Evolutionary conservation across 768 basidiomycete species (phyloP), one percentile per base, ranked within the genome.

Genomic region (Agaricus sinodeliciosus): DNA sequence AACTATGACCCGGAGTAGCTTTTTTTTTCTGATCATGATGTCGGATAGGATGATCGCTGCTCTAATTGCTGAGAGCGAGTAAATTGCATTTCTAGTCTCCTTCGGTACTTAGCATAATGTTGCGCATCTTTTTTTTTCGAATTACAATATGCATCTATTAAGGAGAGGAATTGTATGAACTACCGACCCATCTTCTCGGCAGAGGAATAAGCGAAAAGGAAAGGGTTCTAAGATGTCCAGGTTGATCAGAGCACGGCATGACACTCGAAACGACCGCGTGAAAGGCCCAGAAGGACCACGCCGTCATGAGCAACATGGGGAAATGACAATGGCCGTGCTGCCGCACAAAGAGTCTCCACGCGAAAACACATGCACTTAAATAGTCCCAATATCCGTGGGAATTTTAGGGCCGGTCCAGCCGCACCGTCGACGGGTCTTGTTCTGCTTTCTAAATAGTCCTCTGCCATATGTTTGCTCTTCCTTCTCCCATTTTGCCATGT

Each of bases 301-400:
- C 83, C 72, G 79, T 75, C 74, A 87, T 84, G 88, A 90, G 88
- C 88, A 90, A 90, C 88, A 87, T 80, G 80, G 87, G 88, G 84
- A 85, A 86, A 54, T 48, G 66, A 65, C 66, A 75, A 22, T 78
- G 77, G 80, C 81, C 82, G 84, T 82, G 88, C 75, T 73, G 88
- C 88, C 88, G 88, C 88, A 90, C 88, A 51, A 74, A 71, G 69
- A 62, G 67, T 63, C 61, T 34, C 60, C 40, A 54, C 57, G 51
- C 45, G 16, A 9, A 44, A 12, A 47, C 12, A 36, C 25, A 31
- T 15, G 54, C 46, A 57, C 51, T 56, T 56, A 43, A 59, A 52
- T 66, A 62, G n/a, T 51, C 25, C 26, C 9, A 0, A 11, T 2
- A 25, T 12, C 36, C 69, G 71, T 73, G 72, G 59, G 67, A 74